phyloP scores from a whole-genome alignment of 2,329 filamentous ascomycete genomes.

The Hypoxylon sp. region DNA sequence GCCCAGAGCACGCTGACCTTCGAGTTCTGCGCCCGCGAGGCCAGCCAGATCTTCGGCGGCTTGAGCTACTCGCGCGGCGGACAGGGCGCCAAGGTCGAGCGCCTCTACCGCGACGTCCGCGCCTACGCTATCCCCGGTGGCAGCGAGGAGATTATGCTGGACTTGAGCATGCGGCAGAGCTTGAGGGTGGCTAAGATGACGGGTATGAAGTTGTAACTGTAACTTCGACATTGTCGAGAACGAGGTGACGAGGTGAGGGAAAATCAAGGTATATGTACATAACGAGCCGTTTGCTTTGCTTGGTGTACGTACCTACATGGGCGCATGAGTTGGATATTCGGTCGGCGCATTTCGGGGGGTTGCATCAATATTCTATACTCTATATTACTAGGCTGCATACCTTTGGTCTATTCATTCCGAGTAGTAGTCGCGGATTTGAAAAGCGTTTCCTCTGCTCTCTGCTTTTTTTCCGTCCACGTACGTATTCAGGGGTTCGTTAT shows the following conservation, averaged over 20 bases:
- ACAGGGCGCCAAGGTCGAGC: constrained; percentile 94
- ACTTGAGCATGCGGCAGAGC: constrained; percentile 92
- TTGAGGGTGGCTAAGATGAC: constrained; percentile 88
- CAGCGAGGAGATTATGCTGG: constrained; percentile 98
- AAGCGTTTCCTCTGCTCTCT: not conserved
- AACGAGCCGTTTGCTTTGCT: not conserved
- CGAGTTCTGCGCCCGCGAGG: constrained; percentile 97
- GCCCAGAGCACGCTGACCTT: constrained; percentile 94
- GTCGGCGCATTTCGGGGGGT: constrained; percentile 23
- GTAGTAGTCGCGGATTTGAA: not conserved
- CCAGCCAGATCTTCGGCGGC: constrained; percentile 96
- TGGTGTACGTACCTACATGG: constrained; percentile 15
- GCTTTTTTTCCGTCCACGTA: not conserved
- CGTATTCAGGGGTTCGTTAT: not conserved
- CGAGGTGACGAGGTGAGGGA: not conserved
- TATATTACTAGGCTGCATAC: constrained; percentile 7
- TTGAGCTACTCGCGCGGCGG: constrained; percentile 92
- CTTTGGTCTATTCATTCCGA: constrained; percentile 11
- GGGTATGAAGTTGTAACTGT: constrained; percentile 91
- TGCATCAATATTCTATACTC: constrained; percentile 19
- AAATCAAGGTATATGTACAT: constrained; percentile 14
- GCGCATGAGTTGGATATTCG: constrained; percentile 23
- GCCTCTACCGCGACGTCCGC: constrained; percentile 92
- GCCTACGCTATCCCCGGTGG: constrained; percentile 97
- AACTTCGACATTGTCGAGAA: not conserved